Evolutionary conservation across 768 basidiomycete genomes (phyloP).

Genomic region (Lenzites betulinus): DNA sequence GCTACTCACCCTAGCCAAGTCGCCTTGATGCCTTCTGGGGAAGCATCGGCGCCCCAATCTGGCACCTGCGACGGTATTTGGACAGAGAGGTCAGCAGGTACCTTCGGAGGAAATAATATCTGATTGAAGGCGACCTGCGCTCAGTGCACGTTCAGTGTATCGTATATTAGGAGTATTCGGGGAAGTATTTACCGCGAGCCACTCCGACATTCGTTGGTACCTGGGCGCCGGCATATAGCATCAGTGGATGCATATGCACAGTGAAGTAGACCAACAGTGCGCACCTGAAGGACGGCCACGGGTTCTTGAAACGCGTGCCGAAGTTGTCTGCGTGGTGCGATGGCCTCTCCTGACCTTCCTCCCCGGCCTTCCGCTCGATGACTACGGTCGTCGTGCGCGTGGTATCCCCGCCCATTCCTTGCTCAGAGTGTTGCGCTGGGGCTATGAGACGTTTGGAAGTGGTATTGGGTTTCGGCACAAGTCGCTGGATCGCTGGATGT

Average conservation of each 20-base stretch:
- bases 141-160: too few relatives aligned
- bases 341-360: conserved; percentile 16
- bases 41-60: conserved; percentile 27
- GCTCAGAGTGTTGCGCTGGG: too few relatives aligned
- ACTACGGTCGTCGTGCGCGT: background rate
- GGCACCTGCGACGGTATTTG: conserved; percentile 26
- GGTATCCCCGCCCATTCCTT: background rate
- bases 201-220: background rate
- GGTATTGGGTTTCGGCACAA: too few relatives aligned
- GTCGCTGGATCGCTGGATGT: too few relatives aligned
- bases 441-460: too few relatives aligned
- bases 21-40: conserved; percentile 31
- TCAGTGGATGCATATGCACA: background rate
- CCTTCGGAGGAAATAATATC: background rate
- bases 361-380: background rate
- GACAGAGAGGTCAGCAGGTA: conserved; percentile 15
- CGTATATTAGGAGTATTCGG: background rate
- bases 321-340: conserved; percentile 21
- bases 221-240: background rate
- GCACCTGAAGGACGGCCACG: conserved; percentile 28
- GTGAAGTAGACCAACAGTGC: background rate
- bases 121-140: background rate
- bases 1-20: conserved; percentile 39
- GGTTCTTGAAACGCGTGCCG: conserved; percentile 21
- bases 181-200: background rate